phyloP scores from a whole-genome alignment of 2,329 filamentous ascomycete species.

The Aureobasidium mangrovei region DNA sequence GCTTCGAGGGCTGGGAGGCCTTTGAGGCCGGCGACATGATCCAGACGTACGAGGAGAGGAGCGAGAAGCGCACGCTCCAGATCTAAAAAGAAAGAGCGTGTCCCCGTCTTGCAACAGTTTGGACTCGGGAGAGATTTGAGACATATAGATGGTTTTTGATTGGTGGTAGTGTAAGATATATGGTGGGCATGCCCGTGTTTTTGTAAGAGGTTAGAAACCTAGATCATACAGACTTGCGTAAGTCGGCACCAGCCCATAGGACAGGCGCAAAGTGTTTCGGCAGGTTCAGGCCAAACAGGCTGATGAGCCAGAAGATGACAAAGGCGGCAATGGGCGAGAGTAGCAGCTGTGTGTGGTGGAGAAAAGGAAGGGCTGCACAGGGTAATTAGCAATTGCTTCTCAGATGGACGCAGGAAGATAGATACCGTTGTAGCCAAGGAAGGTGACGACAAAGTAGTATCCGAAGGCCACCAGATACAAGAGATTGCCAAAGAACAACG shows the following conservation, averaged over 20 bases:
- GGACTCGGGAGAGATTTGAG: neutral
- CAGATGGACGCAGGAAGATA: neutral
- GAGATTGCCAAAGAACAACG: constrained; percentile 54
- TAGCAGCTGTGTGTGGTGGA: constrained; percentile 58
- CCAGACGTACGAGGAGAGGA: constrained; percentile 74
- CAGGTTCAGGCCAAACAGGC: constrained; percentile 44
- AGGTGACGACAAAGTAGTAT: constrained; percentile 61
- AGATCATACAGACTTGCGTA: constrained; percentile 23
- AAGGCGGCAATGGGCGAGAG: constrained; percentile 53
- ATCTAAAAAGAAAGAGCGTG: constrained; percentile 5
- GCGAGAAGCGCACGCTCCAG: constrained; percentile 56
- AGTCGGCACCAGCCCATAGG: constrained; percentile 39
- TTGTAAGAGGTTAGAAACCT: neutral
- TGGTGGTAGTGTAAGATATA: neutral
- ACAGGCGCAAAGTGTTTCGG: constrained; percentile 43
- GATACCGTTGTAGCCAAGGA: constrained; percentile 56
- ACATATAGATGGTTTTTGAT: neutral
- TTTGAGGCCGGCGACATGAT: constrained; percentile 76
- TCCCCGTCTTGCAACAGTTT: too few relatives aligned
- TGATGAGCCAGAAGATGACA: constrained; percentile 49
- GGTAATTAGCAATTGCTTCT: neutral
- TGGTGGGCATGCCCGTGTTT: neutral
- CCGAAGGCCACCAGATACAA: constrained; percentile 57
- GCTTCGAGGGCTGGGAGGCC: constrained; percentile 69
- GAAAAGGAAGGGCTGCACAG: constrained; percentile 49